Evolutionary conservation across 768 basidiomycete species (phyloP).

Genomic region (Tulasnella calospora): DNA sequence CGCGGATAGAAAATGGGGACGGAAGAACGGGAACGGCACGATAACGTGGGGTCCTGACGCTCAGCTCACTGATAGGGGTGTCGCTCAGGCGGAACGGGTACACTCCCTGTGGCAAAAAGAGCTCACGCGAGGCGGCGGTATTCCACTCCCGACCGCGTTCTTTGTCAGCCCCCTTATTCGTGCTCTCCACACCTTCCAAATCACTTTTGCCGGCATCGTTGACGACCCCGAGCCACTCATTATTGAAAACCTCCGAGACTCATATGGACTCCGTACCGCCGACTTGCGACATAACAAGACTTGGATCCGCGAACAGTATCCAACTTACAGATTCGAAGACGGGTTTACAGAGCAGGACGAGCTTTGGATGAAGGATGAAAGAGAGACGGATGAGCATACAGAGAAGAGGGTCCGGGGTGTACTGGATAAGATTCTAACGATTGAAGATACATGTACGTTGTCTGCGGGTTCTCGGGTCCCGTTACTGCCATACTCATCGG

Average conservation of each 20-base stretch:
- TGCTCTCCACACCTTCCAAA: conserved; percentile 52
- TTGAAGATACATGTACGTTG: conserved; percentile 19
- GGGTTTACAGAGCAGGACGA: conserved; percentile 60
- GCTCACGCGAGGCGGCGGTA: conserved; percentile 30
- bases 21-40: conserved; percentile 53
- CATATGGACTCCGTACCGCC: conserved; percentile 63
- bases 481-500: not conserved
- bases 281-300: conserved; percentile 54
- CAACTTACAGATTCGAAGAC: conserved; percentile 51
- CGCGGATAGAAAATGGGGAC: conserved; percentile 25
- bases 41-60: conserved; percentile 57
- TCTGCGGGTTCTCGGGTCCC: too few species aligned
- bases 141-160: conserved; percentile 52
- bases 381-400: conserved; percentile 51
- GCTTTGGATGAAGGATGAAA: conserved; percentile 51
- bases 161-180: conserved; percentile 63
- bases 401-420: conserved; percentile 48
- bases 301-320: conserved; percentile 48
- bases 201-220: conserved; percentile 46
- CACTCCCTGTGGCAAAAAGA: conserved; percentile 49
- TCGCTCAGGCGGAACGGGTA: conserved; percentile 49
- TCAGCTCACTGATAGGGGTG: conserved; percentile 53
- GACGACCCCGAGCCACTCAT: conserved; percentile 38
- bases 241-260: conserved; percentile 63
- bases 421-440: conserved; percentile 48